phyloP scores from a whole-genome alignment of 2,329 filamentous ascomycete species.

The Xylariaceae sp. region DNA sequence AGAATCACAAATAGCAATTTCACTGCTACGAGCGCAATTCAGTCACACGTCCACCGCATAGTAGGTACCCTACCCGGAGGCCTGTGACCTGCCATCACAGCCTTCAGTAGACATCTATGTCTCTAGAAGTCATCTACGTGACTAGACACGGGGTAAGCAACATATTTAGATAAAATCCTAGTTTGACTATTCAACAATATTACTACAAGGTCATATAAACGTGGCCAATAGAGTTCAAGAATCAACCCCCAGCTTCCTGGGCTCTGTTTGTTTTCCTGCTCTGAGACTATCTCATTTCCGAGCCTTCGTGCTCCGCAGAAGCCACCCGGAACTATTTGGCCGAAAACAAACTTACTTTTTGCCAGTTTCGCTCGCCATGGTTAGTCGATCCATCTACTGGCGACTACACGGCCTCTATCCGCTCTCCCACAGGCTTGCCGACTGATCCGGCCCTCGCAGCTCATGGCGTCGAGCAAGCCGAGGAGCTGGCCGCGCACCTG shows the following conservation, averaged over 20 bases:
- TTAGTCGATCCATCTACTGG: constrained; percentile 80
- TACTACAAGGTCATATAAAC: neutral
- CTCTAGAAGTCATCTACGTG: constrained; percentile 73
- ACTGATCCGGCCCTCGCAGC: constrained; percentile 86
- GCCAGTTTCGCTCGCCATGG: constrained; percentile 88
- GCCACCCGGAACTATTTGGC: constrained; percentile 12
- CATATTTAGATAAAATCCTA: constrained; percentile 9
- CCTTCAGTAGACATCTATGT: constrained; percentile 47
- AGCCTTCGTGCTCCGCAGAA: constrained; percentile 1
- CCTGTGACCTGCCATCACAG: neutral
- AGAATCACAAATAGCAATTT: no score
- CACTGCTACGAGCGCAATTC: neutral
- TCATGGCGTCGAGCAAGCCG: constrained; percentile 82
- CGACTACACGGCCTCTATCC: constrained; percentile 71
- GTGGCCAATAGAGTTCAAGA: neutral
- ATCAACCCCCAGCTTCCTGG: neutral
- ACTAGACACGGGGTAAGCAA: constrained; percentile 71
- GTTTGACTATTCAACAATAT: neutral
- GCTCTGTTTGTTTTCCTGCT: neutral
- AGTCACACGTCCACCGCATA: no score
- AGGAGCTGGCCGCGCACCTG: constrained; percentile 72
- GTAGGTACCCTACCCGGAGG: no score
- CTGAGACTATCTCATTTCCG: constrained; percentile 10
- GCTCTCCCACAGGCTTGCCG: constrained; percentile 83
- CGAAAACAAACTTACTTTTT: constrained; percentile 26